phyloP scores from a whole-genome alignment of 305 asterid genomes.

The Salvia sclarea region DNA sequence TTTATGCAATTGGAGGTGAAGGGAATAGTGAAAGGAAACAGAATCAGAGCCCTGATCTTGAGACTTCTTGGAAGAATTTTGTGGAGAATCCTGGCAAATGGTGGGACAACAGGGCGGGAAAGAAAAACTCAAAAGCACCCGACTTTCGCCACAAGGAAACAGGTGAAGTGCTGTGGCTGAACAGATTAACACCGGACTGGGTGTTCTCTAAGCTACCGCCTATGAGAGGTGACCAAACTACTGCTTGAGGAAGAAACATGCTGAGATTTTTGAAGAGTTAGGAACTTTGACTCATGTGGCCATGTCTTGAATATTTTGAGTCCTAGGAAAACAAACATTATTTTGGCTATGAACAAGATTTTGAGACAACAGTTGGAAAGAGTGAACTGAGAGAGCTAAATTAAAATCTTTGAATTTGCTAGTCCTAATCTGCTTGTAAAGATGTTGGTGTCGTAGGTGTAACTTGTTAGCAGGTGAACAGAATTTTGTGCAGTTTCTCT shows the following conservation, averaged over 20 bases:
- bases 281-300: not conserved
- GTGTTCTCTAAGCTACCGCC: slow-evolving; percentile 60
- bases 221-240: slow-evolving; percentile 24
- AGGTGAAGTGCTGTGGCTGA: slow-evolving; percentile 60
- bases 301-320: slow-evolving; percentile 10
- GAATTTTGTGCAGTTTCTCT: slow-evolving; percentile 15
- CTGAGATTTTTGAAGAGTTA: not conserved
- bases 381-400: not conserved
- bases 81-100: slow-evolving; percentile 51
- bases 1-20: slow-evolving; percentile 25
- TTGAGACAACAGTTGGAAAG: not conserved
- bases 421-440: slow-evolving; percentile 10
- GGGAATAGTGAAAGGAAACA: slow-evolving; percentile 13
- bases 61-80: slow-evolving; percentile 40
- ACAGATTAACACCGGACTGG: slow-evolving; percentile 52
- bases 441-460: not conserved
- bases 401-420: not conserved
- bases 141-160: slow-evolving; percentile 82
- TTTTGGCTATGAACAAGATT: slow-evolving; percentile 21
- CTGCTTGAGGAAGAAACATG: slow-evolving; percentile 18
- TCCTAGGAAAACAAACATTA: not conserved
- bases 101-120: slow-evolving; percentile 75
- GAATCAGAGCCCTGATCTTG: slow-evolving; percentile 26
- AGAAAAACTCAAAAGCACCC: slow-evolving; percentile 60
- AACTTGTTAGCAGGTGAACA: not conserved